These are phyloP conservation scores for Antarctomyces pellizariae DNA, from an alignment of 495 filamentous ascomycete genomes.

Conservation along the genomic window DNA sequence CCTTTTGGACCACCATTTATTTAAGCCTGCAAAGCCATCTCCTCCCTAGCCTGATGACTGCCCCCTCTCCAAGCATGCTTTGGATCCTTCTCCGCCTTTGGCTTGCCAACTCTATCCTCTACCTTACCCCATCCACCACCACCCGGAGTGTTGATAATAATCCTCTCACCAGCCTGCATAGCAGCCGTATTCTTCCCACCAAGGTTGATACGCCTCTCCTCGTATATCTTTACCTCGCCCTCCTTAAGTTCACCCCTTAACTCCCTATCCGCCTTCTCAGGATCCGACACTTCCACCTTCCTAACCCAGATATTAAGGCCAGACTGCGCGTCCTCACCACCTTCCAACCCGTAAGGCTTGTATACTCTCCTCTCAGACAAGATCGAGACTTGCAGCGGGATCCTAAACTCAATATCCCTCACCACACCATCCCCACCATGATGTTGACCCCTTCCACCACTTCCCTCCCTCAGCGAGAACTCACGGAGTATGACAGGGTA, in stretches of 20 bases:
- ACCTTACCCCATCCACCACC: conserved; percentile 52
- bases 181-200: conserved; percentile 85
- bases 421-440: conserved; percentile 76
- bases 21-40: conserved; percentile 24
- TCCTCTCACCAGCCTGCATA: conserved; percentile 68
- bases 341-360: conserved; percentile 67
- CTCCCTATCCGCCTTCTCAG: conserved; percentile 18
- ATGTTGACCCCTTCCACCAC: conserved; percentile 52
- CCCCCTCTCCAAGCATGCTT: conserved; percentile 35
- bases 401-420: conserved; percentile 83
- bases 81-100: conserved; percentile 27
- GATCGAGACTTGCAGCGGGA: conserved; percentile 73
- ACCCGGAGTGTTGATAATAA: conserved; percentile 51
- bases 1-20: too few species aligned
- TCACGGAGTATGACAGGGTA: conserved; percentile 75
- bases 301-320: conserved; percentile 79
- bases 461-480: conserved; percentile 49
- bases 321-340: conserved; percentile 58
- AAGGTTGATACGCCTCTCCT: conserved; percentile 54
- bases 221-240: conserved; percentile 20
- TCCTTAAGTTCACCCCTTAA: conserved; percentile 12
- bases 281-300: conserved; percentile 28
- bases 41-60: conserved; percentile 29
- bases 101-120: conserved; percentile 31
- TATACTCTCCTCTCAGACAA: conserved; percentile 72